Evolutionary conservation across 2,329 filamentous ascomycete genomes (phyloP), one percentile per base, ranked within the genome.

Genomic region (Stromatinia cepivora): DNA sequence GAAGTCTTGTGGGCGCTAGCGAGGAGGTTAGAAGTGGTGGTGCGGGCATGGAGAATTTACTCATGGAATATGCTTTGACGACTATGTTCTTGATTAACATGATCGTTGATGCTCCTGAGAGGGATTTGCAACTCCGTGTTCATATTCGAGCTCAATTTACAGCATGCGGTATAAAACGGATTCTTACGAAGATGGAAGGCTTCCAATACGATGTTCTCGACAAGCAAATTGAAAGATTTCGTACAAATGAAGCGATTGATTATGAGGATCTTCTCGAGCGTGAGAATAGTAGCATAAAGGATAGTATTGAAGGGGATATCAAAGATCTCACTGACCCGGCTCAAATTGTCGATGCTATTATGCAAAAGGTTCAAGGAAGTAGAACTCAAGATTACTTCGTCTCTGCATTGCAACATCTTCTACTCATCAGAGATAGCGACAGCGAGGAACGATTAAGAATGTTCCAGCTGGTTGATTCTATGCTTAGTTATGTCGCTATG

Each of bases 401-500:
- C 42, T 97, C 94, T 59, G 92, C 94, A 28, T 87, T 99, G 81
- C 95, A 99, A 79, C 95, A 99, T 82, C 85, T 99, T 79, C 85
- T 99, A 75, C 86, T 99, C 57, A 96, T 98, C 73, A 88, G 93
- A 69, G 92, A 97, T 77, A 95, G 93, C 73, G 93, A 96, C 75
- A 91, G 91, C 62, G 95, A 98, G 78, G 95, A 99, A 80, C 89
- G 93, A 20, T 82, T 97, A 71, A 90, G 93, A 62, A 95, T 97
- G 90, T 99, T 98, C 81, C 95, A 98, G 82, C 87, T 99, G 39
- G 94, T 98, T 39, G 95, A 99, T 81, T 90, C 92, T n/a, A 98
- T 98, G 93, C 88, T 99, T 73, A 97, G 93, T 80, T 98, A 98
- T 80, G 94, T 99, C 72, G 94, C 94, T 76, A 99, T 99, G 94